Evolutionary conservation across 345 rosid genomes (phyloP), one percentile per base, ranked within the genome.

Genomic region (Cochlearia excelsa): DNA sequence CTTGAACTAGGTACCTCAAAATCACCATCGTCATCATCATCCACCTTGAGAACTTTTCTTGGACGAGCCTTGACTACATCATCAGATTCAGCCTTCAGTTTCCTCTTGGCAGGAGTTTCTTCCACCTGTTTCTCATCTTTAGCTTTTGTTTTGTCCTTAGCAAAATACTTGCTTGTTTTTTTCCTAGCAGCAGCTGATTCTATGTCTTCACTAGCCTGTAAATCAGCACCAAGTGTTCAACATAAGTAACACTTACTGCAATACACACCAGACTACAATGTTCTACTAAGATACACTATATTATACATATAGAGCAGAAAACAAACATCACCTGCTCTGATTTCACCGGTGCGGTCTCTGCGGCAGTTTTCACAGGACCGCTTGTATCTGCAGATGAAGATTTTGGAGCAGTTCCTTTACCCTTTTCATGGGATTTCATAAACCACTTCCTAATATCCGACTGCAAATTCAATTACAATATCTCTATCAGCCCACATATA

Each of bases 401-500:
- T 67, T 67, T 77, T 3, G 77, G 55, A 11, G 79, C 77, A 70
- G 16, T 68, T 43, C 66, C 85, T 60, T 74, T 82, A 46, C 79
- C 84, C 66, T 83, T 88, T n/a, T 80, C 83, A 65, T 93, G 99
- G 1, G 99, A 72, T 82, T 89, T 93, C 92, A 89, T 74, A 38
- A 93, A 82, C 99, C 99, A 93, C 71, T 89, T 93, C 75, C 99
- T 78, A 68, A 93, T 93, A 79, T 87, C 99, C 11, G 91, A 86
- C 98, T 92, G 83, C 65, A 69, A 16, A 74, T 58, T 44, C 63
- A 60, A 61, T 62, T 51, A 56, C 35, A 61, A 16, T 46, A 68
- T 29, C 27, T 2, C 2, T 10, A 46, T 68, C 49, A 68, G 28
- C 23, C 23, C 46, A n/a, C 10, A 49, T n/a, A 60, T 8, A 38